Conservation (phyloP, 2,329 filamentous ascomycete genomes). For the Tolypocladium album region DNA sequence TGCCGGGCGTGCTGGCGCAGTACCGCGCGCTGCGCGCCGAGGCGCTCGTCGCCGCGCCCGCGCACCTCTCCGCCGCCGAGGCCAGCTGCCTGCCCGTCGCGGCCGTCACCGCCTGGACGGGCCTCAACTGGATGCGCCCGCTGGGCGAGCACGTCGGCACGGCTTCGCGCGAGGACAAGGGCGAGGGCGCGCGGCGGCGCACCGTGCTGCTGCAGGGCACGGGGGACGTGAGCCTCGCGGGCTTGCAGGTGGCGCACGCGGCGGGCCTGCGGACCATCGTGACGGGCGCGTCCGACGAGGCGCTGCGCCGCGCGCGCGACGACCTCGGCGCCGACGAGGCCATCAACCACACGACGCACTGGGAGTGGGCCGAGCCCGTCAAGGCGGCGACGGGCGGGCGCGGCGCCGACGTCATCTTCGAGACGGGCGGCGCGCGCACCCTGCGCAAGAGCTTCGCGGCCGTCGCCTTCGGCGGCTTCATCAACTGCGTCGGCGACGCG, state of each 20-base stretch:
- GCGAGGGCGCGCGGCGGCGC: neutral
- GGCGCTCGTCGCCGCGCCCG: neutral
- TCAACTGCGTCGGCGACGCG: constrained; percentile 40
- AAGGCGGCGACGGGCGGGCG: constrained; percentile 24
- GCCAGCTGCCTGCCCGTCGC: neutral
- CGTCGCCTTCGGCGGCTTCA: constrained; percentile 42
- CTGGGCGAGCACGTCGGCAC: neutral
- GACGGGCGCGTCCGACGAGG: constrained; percentile 42
- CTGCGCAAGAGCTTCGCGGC: constrained; percentile 40
- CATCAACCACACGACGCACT: constrained; percentile 43
- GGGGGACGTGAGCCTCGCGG: constrained; percentile 39
- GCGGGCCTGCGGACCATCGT: constrained; percentile 39
- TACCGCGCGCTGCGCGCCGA: neutral
- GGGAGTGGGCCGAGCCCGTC: constrained; percentile 28
- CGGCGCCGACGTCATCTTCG: constrained; percentile 45
- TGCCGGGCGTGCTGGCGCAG: neutral
- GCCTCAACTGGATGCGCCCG: neutral
- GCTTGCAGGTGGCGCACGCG: constrained; percentile 42
- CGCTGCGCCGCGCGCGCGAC: constrained; percentile 32
- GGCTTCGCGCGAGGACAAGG: too few species aligned
- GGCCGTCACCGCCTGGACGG: neutral
- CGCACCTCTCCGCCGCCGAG: neutral
- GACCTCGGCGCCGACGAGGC: constrained; percentile 38
- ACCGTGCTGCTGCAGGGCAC: constrained; percentile 32
- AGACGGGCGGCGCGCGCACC: constrained; percentile 41